A percentile compares a stretch with the other conserved stretches of the same genome.
phyloP scores from a whole-genome alignment of 257 asterid genomes.

The Henckelia pumila region DNA sequence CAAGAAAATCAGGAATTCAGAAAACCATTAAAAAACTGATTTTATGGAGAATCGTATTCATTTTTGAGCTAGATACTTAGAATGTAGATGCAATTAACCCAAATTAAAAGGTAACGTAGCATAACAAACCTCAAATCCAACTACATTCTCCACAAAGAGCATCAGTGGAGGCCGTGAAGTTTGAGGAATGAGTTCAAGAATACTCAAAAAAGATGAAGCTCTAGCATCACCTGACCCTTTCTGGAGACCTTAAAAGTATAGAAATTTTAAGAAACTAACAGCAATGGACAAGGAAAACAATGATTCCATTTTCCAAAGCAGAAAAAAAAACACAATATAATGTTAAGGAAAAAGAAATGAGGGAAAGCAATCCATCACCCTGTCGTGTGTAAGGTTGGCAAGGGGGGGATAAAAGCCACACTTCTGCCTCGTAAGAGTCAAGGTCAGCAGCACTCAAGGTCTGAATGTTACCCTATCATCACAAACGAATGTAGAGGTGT shows the following conservation, averaged over 20 bases:
- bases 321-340: background rate
- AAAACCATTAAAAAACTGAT: background rate
- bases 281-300: conserved; percentile 8
- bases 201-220: conserved; percentile 76
- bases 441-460: conserved; percentile 79
- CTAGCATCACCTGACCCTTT: conserved; percentile 94
- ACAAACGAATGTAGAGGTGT: conserved; percentile 21
- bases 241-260: conserved; percentile 71
- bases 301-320: background rate
- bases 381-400: conserved; percentile 98
- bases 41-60: background rate
- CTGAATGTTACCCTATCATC: conserved; percentile 87
- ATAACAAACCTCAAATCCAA: conserved; percentile 89
- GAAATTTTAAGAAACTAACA: conserved; percentile 22
- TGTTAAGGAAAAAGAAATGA: background rate
- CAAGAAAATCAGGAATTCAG: background rate
- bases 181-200: conserved; percentile 82
- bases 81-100: background rate
- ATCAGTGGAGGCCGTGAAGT: conserved; percentile 60
- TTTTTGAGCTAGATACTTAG: too few species aligned
- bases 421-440: conserved; percentile 70
- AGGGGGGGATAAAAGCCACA: conserved; percentile 94
- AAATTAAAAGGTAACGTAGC: background rate
- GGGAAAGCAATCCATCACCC: conserved; percentile 45
- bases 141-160: conserved; percentile 96